phyloP scores from a whole-genome alignment of 2,329 filamentous ascomycete genomes.

The Claviceps digitariae region DNA sequence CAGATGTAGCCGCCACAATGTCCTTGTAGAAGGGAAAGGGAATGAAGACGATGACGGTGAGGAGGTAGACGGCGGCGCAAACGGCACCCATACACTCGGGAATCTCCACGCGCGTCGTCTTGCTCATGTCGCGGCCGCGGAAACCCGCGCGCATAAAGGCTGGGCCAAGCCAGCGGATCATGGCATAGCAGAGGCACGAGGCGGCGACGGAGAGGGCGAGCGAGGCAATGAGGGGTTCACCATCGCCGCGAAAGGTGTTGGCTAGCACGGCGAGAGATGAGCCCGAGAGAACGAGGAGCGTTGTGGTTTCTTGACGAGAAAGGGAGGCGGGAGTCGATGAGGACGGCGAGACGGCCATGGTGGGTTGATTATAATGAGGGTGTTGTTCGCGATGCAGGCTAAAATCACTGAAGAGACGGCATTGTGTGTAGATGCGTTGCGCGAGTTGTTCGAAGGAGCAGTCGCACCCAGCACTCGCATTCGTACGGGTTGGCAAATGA shows the following conservation, averaged over 20 bases:
- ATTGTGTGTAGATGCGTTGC: background rate
- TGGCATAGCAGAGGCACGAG: slow-evolving; percentile 67
- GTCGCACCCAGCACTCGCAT: no score
- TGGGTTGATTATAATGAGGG: background rate
- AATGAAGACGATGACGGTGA: slow-evolving; percentile 82
- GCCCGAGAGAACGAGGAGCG: slow-evolving; percentile 48
- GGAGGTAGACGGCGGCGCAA: slow-evolving; percentile 81
- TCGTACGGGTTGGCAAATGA: no score
- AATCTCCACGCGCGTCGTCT: slow-evolving; percentile 53
- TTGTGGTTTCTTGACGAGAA: slow-evolving; percentile 37
- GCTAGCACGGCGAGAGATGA: slow-evolving; percentile 60
- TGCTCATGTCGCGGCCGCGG: slow-evolving; percentile 82
- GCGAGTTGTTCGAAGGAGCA: background rate
- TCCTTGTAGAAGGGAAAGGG: slow-evolving; percentile 98
- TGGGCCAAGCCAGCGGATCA: slow-evolving; percentile 87
- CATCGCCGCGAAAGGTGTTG: slow-evolving; percentile 73
- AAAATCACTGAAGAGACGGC: background rate
- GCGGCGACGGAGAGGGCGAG: slow-evolving; percentile 75
- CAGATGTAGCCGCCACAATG: slow-evolving; percentile 87
- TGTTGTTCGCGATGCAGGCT: background rate
- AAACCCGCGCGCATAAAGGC: slow-evolving; percentile 80
- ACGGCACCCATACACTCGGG: slow-evolving; percentile 95
- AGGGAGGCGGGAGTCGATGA: slow-evolving; percentile 24
- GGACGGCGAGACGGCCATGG: background rate
- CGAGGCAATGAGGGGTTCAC: slow-evolving; percentile 78